Conservation (phyloP, 805 yeast species). For the Metschnikowia amazonensis region DNA sequence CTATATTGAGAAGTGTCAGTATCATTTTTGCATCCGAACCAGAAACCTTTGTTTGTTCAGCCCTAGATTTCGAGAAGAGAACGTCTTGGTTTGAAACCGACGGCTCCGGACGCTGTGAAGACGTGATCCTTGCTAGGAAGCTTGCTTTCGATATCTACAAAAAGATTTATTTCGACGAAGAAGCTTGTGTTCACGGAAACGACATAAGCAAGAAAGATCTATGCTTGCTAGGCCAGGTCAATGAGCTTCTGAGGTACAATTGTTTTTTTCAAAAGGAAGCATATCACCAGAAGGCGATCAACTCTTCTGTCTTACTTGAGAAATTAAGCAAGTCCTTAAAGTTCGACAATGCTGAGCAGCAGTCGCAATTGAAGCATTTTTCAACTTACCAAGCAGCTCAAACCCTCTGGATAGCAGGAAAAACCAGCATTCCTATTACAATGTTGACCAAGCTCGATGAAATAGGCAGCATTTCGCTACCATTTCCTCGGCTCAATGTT, state of each 20-base stretch:
- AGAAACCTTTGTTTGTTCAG: constrained; percentile 1
- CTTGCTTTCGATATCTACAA: constrained; percentile 29
- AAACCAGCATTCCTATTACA: constrained; percentile 52
- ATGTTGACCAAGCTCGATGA: constrained; percentile 38
- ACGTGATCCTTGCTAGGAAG: constrained; percentile 41
- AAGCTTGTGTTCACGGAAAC: neutral
- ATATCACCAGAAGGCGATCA: constrained; percentile 49
- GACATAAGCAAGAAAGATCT: neutral
- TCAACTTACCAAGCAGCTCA: constrained; percentile 46
- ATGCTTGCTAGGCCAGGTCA: constrained; percentile 23
- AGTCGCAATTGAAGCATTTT: constrained; percentile 10
- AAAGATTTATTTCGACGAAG: neutral
- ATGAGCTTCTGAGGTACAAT: constrained; percentile 44
- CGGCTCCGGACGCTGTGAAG: constrained; percentile 7
- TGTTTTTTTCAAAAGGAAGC: constrained; percentile 32
- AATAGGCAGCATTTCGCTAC: constrained; percentile 14
- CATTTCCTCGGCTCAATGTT: constrained; percentile 19
- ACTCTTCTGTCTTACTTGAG: constrained; percentile 45
- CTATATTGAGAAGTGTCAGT: constrained; percentile 6
- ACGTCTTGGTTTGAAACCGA: constrained; percentile 13
- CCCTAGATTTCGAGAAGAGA: constrained; percentile 8
- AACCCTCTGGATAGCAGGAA: constrained; percentile 63
- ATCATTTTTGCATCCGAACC: constrained; percentile 8
- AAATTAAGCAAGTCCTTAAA: constrained; percentile 25
- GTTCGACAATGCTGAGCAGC: constrained; percentile 8